Evolutionary conservation across 306 rosid genomes (phyloP), one percentile per base, ranked within the genome.

Genomic region (Heteromeles arbutifolia): DNA sequence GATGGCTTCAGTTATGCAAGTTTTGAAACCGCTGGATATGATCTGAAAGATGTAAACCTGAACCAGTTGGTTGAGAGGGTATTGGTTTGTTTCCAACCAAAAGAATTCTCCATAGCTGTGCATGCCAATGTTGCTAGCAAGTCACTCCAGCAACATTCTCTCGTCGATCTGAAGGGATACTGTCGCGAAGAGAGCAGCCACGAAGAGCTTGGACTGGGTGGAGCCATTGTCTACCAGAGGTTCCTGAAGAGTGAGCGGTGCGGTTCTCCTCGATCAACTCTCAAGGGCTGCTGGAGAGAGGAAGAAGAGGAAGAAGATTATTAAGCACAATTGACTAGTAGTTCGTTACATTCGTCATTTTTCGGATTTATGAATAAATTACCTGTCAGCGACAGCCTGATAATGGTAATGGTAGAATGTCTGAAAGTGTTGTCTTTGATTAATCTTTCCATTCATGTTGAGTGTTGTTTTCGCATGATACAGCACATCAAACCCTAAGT

Each of bases 1-100:
- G 81, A 89, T 62, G 93, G 93, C 31, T 89, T 89, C 62, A 87
- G 93, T 24, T 89, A 87, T 79, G 91, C 94, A 1, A 89, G 94
- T 75, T 89, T 89, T 73, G 94, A 89, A 58, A 79, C 94, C 1
- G 94, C 76, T 8, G 94, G 94, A 0, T 89, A 89, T 8, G 86
- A 87, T 78, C 67, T 89, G 69, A 82, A 79, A 24, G 50, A 8
- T 11, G 28, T 80, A 21, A 79, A 82, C 53, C 65, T 90, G 58
- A 82, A 64, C 8, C 63, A 62, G 24, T 24, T 90, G 80, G 81
- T 86, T 29, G 50, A 54, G 73, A 90, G 90, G 75, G 95, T 84
- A 0, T 70, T 90, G 72, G 72, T 75, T 11, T 87, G 95, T 77
- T 90, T 90, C 74, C 76, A 81, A 70, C 95, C 95, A 0, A 74